Evolutionary conservation across 208 protist genomes (phyloP), one percentile per base, ranked within the genome.

Genomic region (Trypanosoma vivax): DNA sequence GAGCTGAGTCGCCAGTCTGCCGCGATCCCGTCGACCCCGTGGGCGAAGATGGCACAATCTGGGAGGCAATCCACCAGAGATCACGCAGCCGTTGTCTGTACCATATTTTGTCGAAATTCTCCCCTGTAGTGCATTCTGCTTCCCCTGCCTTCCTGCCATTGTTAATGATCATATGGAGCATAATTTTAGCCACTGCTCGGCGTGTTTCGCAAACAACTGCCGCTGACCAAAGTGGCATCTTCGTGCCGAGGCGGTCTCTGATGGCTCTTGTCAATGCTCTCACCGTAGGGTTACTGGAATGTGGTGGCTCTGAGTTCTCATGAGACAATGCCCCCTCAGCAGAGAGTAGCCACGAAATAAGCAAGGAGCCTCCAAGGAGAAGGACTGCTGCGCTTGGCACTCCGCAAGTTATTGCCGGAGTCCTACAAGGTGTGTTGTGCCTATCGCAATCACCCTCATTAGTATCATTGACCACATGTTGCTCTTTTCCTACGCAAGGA

Each of bases 321-420:
- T 16, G 30, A 24, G 19, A 30, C 3, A 13, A 29, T 28, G 43
- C n/a, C 10, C 2, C 13, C 1, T 38, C 28, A 24, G 60, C 21
- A 5, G 31, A 51, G n/a, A 80, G 66, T 5, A 87, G 41, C 62
- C 69, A 81, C 53, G 83, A 35, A n/a, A 82, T 39, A 16, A 78
- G 23, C 43, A 84, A 51, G 30, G 62, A 79, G 34, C 83, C 83
- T 21, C 79, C 83, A 9, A 91, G 79, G 30, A 85, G 50, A 33
- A 84, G 47, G 13, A 73, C 39, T 14, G 67, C 70, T 10, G 50
- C 23, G 35, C 19, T 24, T 18, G 57, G 42, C 5, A 59, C 43
- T 24, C 40, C 30, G 45, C 47, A 0, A 33, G 47, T 46, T 4
- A 47, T 16, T 42, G 7, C 13, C 38, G 34, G 24, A 33, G n/a